Percentiles rank a stretch among this genome's conserved stretches.
phyloP scores from a whole-genome alignment of 2,329 filamentous ascomycete genomes.

The Alternaria ethzedia region DNA sequence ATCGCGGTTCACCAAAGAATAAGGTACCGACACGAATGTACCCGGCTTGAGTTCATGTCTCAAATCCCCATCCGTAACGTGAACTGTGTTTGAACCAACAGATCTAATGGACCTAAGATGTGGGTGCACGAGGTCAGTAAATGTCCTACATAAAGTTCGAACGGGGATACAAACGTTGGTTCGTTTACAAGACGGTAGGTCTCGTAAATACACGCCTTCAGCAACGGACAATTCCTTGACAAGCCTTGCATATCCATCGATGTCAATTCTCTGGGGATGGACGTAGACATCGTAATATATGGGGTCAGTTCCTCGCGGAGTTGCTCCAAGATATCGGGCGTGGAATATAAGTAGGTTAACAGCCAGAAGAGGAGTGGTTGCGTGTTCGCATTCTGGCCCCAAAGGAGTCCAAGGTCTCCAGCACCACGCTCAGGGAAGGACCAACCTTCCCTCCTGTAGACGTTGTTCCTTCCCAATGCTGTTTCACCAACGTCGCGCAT shows the following conservation, averaged over 20 bases:
- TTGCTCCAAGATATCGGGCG: background rate
- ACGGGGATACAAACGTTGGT: background rate
- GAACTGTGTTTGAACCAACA: background rate
- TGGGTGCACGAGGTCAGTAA: background rate
- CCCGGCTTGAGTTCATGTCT: background rate
- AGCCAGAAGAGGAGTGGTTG: slow-evolving; percentile 52
- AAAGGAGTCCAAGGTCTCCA: slow-evolving; percentile 54
- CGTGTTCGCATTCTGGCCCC: slow-evolving; percentile 62
- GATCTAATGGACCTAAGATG: background rate
- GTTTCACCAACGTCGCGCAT: slow-evolving; percentile 45
- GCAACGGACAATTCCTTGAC: background rate
- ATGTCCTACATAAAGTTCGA: background rate
- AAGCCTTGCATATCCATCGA: slow-evolving; percentile 7
- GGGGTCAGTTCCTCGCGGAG: background rate
- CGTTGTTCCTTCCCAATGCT: slow-evolving; percentile 38
- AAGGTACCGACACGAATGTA: background rate
- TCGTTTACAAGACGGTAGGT: slow-evolving; percentile 36
- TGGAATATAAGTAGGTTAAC: background rate
- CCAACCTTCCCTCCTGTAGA: slow-evolving; percentile 32
- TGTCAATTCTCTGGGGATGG: background rate
- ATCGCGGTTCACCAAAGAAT: background rate
- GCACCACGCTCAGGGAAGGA: slow-evolving; percentile 38
- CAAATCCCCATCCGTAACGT: background rate
- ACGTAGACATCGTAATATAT: background rate
- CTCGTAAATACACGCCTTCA: background rate